Evolutionary conservation across 2,329 filamentous ascomycete species (phyloP).

Genomic region (Aureobasidium sp.): DNA sequence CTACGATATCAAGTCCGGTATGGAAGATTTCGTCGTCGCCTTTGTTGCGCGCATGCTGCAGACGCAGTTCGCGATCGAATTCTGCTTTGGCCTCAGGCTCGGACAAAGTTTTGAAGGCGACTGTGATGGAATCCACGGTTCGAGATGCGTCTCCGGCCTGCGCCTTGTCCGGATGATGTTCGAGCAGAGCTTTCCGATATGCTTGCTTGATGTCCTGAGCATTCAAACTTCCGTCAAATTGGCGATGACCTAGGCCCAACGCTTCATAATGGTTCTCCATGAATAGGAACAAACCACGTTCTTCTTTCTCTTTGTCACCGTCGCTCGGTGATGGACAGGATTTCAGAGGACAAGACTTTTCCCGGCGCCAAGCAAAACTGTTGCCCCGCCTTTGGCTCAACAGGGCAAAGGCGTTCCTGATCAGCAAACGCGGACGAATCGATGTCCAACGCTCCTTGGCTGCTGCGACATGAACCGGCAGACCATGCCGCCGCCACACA

Average conservation of each 20-base stretch:
- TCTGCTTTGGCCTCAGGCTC: slow-evolving; percentile 36
- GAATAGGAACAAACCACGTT: neutral
- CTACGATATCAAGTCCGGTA: slow-evolving; percentile 48
- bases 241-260: slow-evolving; percentile 21
- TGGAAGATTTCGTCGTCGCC: slow-evolving; percentile 28
- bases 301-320: neutral
- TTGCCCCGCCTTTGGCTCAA: slow-evolving; percentile 8
- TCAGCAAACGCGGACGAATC: slow-evolving; percentile 1
- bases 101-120: slow-evolving; percentile 49
- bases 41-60: slow-evolving; percentile 28
- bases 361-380: slow-evolving; percentile 7
- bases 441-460: neutral
- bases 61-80: slow-evolving; percentile 40
- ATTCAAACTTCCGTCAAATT: slow-evolving; percentile 17
- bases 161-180: slow-evolving; percentile 52
- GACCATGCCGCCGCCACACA: slow-evolving; percentile 8
- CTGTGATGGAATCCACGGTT: slow-evolving; percentile 50
- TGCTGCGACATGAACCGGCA: slow-evolving; percentile 3
- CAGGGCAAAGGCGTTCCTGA: neutral
- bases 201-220: slow-evolving; percentile 41
- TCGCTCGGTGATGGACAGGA: neutral
- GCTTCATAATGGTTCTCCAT: slow-evolving; percentile 24
- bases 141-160: slow-evolving; percentile 17
- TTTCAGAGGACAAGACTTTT: slow-evolving; percentile 2
- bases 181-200: slow-evolving; percentile 49